phyloP scores from a whole-genome alignment of 371 early-diverging fungal genomes.

The Zancudomyces culisetae region DNA sequence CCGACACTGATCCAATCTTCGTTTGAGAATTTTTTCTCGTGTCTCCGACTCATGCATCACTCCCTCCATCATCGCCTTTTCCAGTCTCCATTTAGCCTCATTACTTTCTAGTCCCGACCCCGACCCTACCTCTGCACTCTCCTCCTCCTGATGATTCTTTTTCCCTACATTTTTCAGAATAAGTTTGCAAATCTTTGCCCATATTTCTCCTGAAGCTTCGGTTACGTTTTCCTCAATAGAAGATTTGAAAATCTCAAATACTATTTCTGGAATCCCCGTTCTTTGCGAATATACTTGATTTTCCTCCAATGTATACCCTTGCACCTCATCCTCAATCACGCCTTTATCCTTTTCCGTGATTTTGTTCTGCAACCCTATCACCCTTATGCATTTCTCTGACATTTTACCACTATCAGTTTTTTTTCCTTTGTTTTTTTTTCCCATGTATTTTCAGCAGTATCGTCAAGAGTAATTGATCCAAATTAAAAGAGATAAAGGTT shows the following conservation, averaged over 20 bases:
- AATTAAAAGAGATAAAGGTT: no score
- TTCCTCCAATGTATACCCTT: background rate
- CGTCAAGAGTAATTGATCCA: no score
- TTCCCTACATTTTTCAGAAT: background rate
- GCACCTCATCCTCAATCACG: background rate
- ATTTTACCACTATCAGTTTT: background rate
- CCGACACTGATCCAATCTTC: background rate
- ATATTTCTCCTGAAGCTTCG: background rate
- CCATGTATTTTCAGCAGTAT: no score
- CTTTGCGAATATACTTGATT: background rate
- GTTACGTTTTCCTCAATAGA: background rate
- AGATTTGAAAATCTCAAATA: background rate
- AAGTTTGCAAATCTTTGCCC: background rate
- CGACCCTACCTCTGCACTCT: background rate
- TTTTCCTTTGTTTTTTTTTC: background rate
- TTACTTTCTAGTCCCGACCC: background rate
- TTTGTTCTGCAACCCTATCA: background rate
- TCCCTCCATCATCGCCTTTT: constrained; percentile 2
- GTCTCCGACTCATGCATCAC: constrained; percentile 2
- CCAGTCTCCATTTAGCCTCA: constrained; percentile 5
- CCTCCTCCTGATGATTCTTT: background rate
- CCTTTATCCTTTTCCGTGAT: background rate
- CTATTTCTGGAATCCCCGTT: background rate
- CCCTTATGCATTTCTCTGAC: background rate
- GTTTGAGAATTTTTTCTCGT: background rate